Evolutionary conservation across 768 basidiomycete genomes (phyloP), one percentile per base, ranked within the genome.

Genomic region (Tulasnella sp.): DNA sequence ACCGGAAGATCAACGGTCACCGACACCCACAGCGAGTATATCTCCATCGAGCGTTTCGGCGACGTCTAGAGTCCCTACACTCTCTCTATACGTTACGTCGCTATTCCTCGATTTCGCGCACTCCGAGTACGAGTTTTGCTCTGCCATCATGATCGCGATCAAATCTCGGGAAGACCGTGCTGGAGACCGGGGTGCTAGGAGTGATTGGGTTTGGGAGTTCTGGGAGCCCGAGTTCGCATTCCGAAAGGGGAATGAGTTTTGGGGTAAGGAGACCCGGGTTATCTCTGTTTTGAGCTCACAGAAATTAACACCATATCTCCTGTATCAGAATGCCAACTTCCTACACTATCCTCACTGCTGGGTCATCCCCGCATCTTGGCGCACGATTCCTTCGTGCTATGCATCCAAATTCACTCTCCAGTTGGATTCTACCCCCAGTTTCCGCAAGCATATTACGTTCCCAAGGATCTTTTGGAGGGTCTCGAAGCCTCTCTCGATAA

Each of bases 201-300:
- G 88, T 36, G 86, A 89, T 47, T 92, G 89, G 89, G 81, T 88
- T 32, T 92, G 90, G 89, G 87, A 90, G 72, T 81, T 80, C 70
- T 89, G 89, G 87, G 86, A 89, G 73, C 84, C 82, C 73, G 88
- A 89, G 73, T 91, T 86, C 86, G 83, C 85, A 1, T 92, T 91
- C 80, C 81, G 89, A 52, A 84, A 83, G 67, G 89, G 88, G 69
- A 86, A 85, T 69, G 89, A 91, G 81, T 89, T 90, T 47, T 91
- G 88, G 89, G 87, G 89, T 90, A 77, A 76, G 85, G 74, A 1
- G 52, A n/a, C 12, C 16, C 22, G 14, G 17, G 8, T 22, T 59
- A 29, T 26, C 26, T 11, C 6, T 17, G 17, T 34, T 52, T 29
- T 62, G 36, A 29, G 14, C 59, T 72, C 52, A 41, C 37, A 26